These are phyloP conservation scores for Ascochyta rabiei DNA, from an alignment of 2,329 filamentous ascomycete species.

Conservation along the genomic window DNA sequence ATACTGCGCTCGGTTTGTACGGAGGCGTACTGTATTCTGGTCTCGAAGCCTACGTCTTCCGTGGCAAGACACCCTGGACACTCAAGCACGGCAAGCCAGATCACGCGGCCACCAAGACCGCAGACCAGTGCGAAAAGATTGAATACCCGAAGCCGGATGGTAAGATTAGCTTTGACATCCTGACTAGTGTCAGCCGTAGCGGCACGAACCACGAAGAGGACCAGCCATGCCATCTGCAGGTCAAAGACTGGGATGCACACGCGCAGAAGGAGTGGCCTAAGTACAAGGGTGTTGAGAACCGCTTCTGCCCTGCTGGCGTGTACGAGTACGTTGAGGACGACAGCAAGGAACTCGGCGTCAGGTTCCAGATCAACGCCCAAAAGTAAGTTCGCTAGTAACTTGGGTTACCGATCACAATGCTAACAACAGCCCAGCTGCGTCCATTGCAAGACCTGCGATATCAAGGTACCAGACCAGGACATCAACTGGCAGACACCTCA, in stretches of 20 bases:
- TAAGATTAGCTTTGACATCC: constrained; percentile 91
- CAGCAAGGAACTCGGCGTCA: constrained; percentile 82
- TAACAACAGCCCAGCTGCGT: constrained; percentile 73
- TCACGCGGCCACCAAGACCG: constrained; percentile 76
- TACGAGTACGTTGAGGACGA: constrained; percentile 98
- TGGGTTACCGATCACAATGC: background rate
- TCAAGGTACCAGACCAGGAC: constrained; percentile 95
- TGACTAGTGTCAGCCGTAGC: constrained; percentile 92
- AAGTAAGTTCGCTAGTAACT: constrained; percentile 70
- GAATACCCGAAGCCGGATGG: constrained; percentile 97
- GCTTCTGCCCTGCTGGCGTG: constrained; percentile 96
- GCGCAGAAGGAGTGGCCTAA: constrained; percentile 80
- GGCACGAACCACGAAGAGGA: constrained; percentile 99
- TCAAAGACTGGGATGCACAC: constrained; percentile 94
- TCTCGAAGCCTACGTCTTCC: constrained; percentile 85
- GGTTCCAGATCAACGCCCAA: constrained; percentile 97
- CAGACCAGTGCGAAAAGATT: constrained; percentile 83
- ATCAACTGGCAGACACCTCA: constrained; percentile 93
- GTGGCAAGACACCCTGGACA: constrained; percentile 89
- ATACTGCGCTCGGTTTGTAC: constrained; percentile 82
- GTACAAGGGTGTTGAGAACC: constrained; percentile 91
- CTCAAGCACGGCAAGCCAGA: constrained; percentile 83
- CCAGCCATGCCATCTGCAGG: constrained; percentile 93
- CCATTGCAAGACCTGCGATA: constrained; percentile 99
- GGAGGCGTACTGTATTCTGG: constrained; percentile 93